A percentile compares a stretch with the other conserved stretches of the same genome.
Conservation (phyloP, 75 land plant species). For the Pinus taeda region DNA sequence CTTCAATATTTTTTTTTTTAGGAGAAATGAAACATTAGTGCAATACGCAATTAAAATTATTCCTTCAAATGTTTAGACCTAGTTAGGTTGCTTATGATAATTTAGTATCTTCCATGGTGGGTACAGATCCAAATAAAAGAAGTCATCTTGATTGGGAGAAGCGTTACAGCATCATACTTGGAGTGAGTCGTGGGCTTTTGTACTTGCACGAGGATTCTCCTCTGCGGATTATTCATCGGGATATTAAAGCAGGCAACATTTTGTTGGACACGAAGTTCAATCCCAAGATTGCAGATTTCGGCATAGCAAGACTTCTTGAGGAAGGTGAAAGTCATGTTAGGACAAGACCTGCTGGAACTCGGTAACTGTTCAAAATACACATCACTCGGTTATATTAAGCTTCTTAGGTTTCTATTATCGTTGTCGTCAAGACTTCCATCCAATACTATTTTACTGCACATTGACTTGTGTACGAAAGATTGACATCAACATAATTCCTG, state of each 20-base stretch:
- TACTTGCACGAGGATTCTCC: conserved; percentile 34
- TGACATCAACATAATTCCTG: background rate
- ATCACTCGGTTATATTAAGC: background rate
- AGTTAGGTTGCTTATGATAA: too few species aligned
- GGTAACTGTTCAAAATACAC: background rate
- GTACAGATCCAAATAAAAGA: background rate
- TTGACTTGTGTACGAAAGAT: background rate
- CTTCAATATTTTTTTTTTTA: too few species aligned
- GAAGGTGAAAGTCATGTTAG: conserved; percentile 11
- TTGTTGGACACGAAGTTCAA: conserved; percentile 25
- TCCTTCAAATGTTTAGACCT: too few species aligned
- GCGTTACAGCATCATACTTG: conserved; percentile 26
- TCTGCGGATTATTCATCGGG: conserved; percentile 39
- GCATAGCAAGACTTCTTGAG: conserved; percentile 29
- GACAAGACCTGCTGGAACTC: conserved; percentile 17
- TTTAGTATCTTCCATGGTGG: too few species aligned
- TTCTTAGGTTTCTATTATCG: background rate
- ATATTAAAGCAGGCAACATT: conserved; percentile 41
- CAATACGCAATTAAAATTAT: too few species aligned
- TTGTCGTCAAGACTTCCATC: background rate
- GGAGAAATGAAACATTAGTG: too few species aligned
- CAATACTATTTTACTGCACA: background rate
- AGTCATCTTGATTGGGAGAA: conserved; percentile 15
- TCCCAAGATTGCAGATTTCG: conserved; percentile 31
- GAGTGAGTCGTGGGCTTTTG: conserved; percentile 30